Conservation (phyloP, 129 eudicot genomes). For the Centaurea solstitialis region DNA sequence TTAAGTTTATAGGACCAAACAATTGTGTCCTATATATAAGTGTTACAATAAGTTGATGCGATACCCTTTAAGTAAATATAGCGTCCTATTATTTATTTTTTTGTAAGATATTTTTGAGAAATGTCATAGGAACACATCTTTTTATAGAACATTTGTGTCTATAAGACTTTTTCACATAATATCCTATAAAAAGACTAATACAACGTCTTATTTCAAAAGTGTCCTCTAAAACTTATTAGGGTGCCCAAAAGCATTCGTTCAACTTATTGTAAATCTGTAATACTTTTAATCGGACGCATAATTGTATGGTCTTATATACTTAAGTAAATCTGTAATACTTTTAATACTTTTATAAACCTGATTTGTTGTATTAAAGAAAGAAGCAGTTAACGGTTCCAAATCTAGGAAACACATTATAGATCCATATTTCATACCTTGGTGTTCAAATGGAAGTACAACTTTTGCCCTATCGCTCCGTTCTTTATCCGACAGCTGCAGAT, state of each 20-base stretch:
- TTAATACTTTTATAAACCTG: not conserved
- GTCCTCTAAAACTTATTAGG: not conserved
- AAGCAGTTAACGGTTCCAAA: constrained; percentile 4
- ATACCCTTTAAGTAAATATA: not conserved
- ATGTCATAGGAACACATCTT: not conserved
- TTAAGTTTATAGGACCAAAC: not conserved
- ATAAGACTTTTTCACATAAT: not conserved
- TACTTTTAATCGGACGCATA: not conserved
- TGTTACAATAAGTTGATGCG: not conserved
- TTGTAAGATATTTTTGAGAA: not conserved
- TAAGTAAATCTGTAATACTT: not conserved
- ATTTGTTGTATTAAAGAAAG: not conserved
- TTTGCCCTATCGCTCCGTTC: constrained; percentile 80
- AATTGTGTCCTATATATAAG: not conserved
- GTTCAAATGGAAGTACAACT: constrained; percentile 98
- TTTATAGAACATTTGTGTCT: not conserved
- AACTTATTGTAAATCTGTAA: not conserved
- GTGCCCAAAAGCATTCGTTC: not conserved
- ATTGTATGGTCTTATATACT: not conserved
- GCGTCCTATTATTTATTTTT: not conserved
- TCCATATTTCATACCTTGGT: constrained; percentile 65
- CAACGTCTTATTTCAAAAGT: not conserved
- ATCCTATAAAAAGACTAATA: not conserved
- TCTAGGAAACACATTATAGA: not conserved
- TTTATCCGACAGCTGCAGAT: constrained; percentile 83